Conservation (phyloP, 352 stramenopile species). For the Globisporangium sylvaticum region DNA sequence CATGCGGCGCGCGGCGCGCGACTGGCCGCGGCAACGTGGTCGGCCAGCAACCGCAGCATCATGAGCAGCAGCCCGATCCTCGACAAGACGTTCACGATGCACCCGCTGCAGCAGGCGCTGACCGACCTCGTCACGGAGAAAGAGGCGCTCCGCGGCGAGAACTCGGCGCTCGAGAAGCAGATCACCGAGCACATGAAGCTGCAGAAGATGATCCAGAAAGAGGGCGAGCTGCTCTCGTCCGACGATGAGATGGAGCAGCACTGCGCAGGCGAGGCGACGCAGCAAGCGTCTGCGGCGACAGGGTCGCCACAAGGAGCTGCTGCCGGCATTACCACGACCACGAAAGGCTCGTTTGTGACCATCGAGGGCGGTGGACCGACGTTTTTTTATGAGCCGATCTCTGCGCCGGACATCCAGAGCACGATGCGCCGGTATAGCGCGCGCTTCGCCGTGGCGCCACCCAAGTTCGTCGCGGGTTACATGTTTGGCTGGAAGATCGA, state of each 20-base stretch:
- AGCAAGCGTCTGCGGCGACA: background rate
- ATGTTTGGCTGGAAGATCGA: constrained; percentile 37
- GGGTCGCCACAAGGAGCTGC: background rate
- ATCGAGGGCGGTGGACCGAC: constrained; percentile 21
- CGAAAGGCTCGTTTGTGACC: constrained; percentile 6
- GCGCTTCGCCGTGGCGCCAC: constrained; percentile 21
- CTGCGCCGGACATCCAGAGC: constrained; percentile 23
- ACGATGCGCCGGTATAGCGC: constrained; percentile 23
- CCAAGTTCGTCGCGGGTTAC: constrained; percentile 2
- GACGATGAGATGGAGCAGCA: constrained; percentile 3
- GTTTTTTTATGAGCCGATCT: constrained; percentile 36
- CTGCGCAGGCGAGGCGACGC: background rate
- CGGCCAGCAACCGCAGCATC: background rate
- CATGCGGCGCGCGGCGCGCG: constrained; percentile 17
- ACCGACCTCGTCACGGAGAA: constrained; percentile 31
- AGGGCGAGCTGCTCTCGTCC: constrained; percentile 10
- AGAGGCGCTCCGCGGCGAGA: constrained; percentile 18
- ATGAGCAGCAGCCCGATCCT: background rate
- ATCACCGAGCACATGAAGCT: constrained; percentile 12
- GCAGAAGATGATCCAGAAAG: constrained; percentile 16
- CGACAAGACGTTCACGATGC: constrained; percentile 10
- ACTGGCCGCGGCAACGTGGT: background rate
- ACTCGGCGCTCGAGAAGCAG: constrained; percentile 9
- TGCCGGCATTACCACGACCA: background rate
- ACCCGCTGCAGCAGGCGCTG: constrained; percentile 16